A percentile compares a stretch with the other conserved stretches of the same genome.
Conservation (phyloP, 1,139 yeast species). For the Magnusiomyces tetraspermus region DNA sequence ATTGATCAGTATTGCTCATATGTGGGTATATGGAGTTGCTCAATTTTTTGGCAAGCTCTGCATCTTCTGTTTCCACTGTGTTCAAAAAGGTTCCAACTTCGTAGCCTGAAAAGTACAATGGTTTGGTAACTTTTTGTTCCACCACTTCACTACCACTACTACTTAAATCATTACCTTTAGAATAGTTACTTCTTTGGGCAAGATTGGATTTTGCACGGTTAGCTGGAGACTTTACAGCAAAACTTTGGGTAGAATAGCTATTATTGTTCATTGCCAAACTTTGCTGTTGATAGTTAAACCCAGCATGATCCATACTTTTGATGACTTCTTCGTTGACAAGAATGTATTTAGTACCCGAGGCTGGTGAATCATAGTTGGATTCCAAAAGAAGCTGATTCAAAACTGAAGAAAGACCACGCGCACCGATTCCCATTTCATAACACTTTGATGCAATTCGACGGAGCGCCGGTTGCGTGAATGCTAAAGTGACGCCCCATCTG, state of each 20-base stretch:
- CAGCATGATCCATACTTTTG: slow-evolving; percentile 8
- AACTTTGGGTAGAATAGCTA: background rate
- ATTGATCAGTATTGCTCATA: slow-evolving; percentile 11
- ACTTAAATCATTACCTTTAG: too few relatives aligned
- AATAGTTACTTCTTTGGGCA: background rate
- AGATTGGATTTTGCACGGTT: background rate
- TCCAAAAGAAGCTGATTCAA: slow-evolving; percentile 42
- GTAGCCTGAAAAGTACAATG: slow-evolving; percentile 14
- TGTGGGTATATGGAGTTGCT: slow-evolving; percentile 24
- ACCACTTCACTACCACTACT: background rate
- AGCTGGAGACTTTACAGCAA: background rate
- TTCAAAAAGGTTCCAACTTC: slow-evolving; percentile 19
- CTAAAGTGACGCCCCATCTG: slow-evolving; percentile 41
- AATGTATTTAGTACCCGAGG: slow-evolving; percentile 40
- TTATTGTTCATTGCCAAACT: too few relatives aligned
- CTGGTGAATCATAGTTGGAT: slow-evolving; percentile 48
- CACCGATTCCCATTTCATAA: slow-evolving; percentile 42
- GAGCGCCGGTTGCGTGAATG: slow-evolving; percentile 40
- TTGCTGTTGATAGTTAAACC: background rate
- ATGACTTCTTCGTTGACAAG: slow-evolving; percentile 23
- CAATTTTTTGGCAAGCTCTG: slow-evolving; percentile 25
- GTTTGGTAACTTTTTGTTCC: background rate
- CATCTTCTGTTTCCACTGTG: slow-evolving; percentile 36
- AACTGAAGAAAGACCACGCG: slow-evolving; percentile 44
- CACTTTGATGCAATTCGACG: slow-evolving; percentile 39